Evolutionary conservation across 2,329 filamentous ascomycete genomes (phyloP), one percentile per base, ranked within the genome.

Genomic region (Coniochaeta sp.): DNA sequence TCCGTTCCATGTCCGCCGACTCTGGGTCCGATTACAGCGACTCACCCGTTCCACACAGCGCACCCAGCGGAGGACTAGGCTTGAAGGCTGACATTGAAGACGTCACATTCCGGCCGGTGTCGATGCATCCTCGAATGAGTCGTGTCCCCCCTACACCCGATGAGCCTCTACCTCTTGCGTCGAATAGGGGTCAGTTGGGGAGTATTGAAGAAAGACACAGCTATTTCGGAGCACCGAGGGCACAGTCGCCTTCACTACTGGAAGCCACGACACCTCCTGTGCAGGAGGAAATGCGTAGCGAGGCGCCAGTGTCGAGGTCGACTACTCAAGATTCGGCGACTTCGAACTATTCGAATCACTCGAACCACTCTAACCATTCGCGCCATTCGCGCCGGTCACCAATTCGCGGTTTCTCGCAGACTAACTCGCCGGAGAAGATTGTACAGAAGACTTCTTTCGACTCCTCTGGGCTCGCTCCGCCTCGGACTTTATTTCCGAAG

Each of bases 111-210:
- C 82, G 90, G 59, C 90, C 89, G 2, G 78, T 83, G 63, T 93
- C 90, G 3, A 86, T 91, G 78, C 87, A 93, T 67, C 89, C 89
- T 26, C 83, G 86, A 30, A 84, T 93, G 77, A 91, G 89, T 70
- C 82, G 81, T 26, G 79, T 85, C 58, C 81, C 81, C 12, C 77
- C 79, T 2, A 81, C 78, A 0, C 77, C 79, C 1, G 79, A 82
- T 58, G 74, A 79, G 22, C 70, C 71, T 12, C 66, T 82, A 32
- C 82, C 84, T 12, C 24, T 52, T 52, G 47, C 47, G 79, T 28
- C 69, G 70, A 24, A 61, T 76, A 55, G 74, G 73, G 24, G 47
- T 3, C 47, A 52, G 16, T 14, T 52, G 47, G 47, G 17, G 12
- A 71, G 74, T 6, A 69, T 76, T 8, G 73, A 75, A 1, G 75